Percentiles rank a stretch among this genome's conserved stretches.
These are phyloP conservation scores for Cephalotrichum gorgonifer DNA, from an alignment of 2,329 filamentous ascomycete species.

Conservation along the genomic window DNA sequence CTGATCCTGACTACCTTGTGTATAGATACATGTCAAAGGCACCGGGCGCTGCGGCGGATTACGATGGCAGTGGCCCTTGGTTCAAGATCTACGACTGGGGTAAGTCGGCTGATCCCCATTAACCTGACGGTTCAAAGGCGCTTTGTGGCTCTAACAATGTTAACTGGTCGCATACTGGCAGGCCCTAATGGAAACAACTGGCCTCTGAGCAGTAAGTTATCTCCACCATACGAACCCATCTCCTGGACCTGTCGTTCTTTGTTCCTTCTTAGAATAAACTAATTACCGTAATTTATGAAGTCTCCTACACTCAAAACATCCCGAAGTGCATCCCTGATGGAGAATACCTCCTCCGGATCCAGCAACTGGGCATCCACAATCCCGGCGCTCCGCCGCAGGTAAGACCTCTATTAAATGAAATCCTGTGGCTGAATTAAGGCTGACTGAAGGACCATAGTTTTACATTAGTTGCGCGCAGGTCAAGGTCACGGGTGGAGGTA, in stretches of 20 bases:
- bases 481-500: conserved; percentile 29
- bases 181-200: conserved; percentile 3
- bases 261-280: background rate
- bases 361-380: conserved; percentile 52
- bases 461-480: conserved; percentile 36
- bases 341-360: conserved; percentile 48
- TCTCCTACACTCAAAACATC: conserved; percentile 26
- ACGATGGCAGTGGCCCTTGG: conserved; percentile 26
- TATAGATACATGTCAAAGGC: conserved; percentile 21
- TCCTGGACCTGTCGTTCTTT: background rate
- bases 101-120: background rate
- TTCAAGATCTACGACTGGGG: conserved; percentile 27
- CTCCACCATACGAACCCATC: background rate
- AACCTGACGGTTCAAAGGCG: background rate
- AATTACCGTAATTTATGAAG: background rate
- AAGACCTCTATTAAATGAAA: background rate
- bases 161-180: background rate
- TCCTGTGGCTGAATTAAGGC: background rate
- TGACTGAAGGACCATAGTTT: conserved; percentile 20
- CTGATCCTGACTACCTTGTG: background rate
- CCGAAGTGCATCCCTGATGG: conserved; percentile 41
- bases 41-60: conserved; percentile 20
- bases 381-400: conserved; percentile 25
- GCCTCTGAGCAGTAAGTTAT: conserved; percentile 2
- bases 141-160: background rate